phyloP scores from a whole-genome alignment of 176 grass and related monocot species.

The Microstegium vimineum region DNA sequence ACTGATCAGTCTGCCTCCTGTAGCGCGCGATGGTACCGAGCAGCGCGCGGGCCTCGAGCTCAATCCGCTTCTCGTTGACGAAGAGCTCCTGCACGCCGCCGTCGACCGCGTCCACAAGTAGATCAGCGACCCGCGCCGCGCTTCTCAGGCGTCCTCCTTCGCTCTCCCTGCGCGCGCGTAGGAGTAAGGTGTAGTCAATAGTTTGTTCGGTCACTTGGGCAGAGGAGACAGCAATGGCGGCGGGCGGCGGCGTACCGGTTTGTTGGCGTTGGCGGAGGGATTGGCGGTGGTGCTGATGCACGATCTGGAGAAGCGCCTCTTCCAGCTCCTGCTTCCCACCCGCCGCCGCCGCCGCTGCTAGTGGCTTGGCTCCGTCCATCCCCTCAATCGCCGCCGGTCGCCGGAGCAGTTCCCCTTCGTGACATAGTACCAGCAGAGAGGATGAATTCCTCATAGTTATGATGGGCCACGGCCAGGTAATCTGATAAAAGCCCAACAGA shows the following conservation, averaged over 20 bases:
- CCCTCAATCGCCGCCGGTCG: not conserved
- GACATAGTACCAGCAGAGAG: too few species aligned
- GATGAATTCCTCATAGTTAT: too few species aligned
- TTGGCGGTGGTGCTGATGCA: conserved; percentile 48
- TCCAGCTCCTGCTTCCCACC: conserved; percentile 55
- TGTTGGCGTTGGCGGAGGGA: conserved; percentile 54
- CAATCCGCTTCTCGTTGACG: conserved; percentile 69
- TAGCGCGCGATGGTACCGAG: conserved; percentile 46
- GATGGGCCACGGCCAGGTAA: too few species aligned
- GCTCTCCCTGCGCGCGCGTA: conserved; percentile 39
- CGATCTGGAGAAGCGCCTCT: conserved; percentile 60
- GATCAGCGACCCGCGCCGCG: conserved; percentile 35
- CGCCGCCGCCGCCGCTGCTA: not conserved
- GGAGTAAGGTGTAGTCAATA: too few species aligned
- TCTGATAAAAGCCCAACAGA: too few species aligned
- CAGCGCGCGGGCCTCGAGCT: conserved; percentile 62
- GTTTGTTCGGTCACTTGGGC: too few species aligned
- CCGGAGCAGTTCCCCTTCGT: not conserved
- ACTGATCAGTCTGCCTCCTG: conserved; percentile 52
- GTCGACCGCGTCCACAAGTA: conserved; percentile 59
- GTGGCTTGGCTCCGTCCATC: conserved; percentile 16
- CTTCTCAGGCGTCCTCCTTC: conserved; percentile 49
- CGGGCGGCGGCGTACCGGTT: conserved; percentile 37
- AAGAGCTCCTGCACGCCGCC: conserved; percentile 66
- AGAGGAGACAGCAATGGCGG: too few species aligned